phyloP scores from a whole-genome alignment of 2,329 filamentous ascomycete genomes.

The Thelonectria rubi region DNA sequence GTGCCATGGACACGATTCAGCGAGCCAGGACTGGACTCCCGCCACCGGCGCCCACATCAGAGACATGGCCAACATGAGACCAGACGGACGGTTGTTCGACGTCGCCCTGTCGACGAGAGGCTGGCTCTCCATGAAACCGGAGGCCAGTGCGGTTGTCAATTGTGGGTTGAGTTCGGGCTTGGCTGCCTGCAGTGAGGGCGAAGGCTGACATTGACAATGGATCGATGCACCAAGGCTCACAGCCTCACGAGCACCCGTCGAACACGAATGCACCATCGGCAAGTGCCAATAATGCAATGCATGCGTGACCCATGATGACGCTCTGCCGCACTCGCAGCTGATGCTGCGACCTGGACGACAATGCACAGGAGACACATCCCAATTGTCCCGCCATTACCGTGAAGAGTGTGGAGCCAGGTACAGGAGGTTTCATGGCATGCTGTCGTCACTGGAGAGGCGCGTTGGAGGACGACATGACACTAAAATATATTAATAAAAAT shows the following conservation, averaged over 20 bases:
- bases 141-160: constrained; percentile 15
- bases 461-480: constrained; percentile 4
- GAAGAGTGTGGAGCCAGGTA: constrained; percentile 1
- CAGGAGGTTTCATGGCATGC: constrained; percentile 3
- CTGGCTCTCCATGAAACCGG: constrained; percentile 1
- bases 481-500: background rate
- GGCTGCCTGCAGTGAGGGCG: constrained; percentile 16
- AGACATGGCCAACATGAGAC: background rate
- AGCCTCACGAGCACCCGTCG: background rate
- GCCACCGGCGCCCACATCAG: background rate
- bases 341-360: no score
- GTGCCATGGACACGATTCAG: background rate
- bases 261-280: no score
- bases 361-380: no score
- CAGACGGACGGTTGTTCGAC: constrained; percentile 7
- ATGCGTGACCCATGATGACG: background rate
- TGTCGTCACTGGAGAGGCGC: background rate
- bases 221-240: constrained; percentile 8
- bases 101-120: background rate
- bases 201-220: background rate
- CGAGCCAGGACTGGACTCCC: background rate
- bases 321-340: background rate
- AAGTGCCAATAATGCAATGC: no score
- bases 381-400: background rate
- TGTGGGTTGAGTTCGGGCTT: constrained; percentile 8